Evolutionary conservation across 2,329 filamentous ascomycete genomes (phyloP).

Genomic region (Ceratocystiopsis brevicomis): DNA sequence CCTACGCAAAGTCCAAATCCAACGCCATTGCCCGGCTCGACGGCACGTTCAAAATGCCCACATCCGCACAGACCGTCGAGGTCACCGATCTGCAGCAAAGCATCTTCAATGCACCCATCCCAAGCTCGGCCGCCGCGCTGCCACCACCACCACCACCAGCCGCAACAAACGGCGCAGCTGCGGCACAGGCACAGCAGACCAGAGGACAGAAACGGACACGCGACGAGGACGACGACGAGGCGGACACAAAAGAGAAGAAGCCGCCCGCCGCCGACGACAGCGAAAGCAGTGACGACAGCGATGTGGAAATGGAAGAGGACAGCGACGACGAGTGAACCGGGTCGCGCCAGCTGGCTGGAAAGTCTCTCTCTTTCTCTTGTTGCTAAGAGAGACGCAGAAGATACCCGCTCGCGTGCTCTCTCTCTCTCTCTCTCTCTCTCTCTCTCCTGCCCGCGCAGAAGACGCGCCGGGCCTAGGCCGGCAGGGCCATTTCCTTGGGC

Average conservation of each 20-base stretch:
- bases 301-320: constrained; percentile 47
- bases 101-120: constrained; percentile 53
- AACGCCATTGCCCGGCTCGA: constrained; percentile 80
- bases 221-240: constrained; percentile 47
- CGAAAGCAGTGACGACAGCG: constrained; percentile 43
- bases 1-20: constrained; percentile 80
- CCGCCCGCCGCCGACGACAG: constrained; percentile 49
- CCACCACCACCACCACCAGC: constrained; percentile 22
- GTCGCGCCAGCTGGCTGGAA: too few species aligned
- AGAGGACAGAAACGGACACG: constrained; percentile 49
- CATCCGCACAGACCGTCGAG: constrained; percentile 33
- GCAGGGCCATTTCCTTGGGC: constrained; percentile 45
- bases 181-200: background rate
- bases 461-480: too few species aligned
- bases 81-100: constrained; percentile 61
- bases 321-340: constrained; percentile 45
- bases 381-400: background rate
- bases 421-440: too few species aligned
- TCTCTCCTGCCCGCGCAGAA: too few species aligned
- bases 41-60: constrained; percentile 63
- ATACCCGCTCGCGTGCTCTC: too few species aligned
- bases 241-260: constrained; percentile 42
- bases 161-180: constrained; percentile 19
- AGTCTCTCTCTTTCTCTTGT: too few species aligned
- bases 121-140: constrained; percentile 27